A percentile compares a stretch with the other conserved stretches of the same genome.
phyloP scores from a whole-genome alignment of 192 early-diverging fungal species.

The Rhizophagus prolifer region DNA sequence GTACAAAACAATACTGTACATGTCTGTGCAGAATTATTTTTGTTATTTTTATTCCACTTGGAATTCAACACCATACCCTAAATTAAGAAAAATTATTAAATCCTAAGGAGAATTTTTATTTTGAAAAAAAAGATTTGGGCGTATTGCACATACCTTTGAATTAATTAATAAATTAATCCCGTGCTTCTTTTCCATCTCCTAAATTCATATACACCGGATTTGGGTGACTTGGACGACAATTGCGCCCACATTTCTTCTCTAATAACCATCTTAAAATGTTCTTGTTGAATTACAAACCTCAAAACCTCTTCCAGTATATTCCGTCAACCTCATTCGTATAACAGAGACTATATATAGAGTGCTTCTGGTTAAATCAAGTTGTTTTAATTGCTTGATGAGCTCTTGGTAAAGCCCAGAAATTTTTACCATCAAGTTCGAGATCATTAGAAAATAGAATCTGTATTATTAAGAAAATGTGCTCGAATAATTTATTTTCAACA shows the following conservation, averaged over 20 bases:
- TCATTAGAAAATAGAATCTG: too few species aligned
- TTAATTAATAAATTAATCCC: constrained; percentile 5
- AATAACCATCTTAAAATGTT: not conserved
- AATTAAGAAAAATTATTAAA: not conserved
- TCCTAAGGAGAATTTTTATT: not conserved
- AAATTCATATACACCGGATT: not conserved
- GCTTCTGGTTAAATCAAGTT: constrained; percentile 5
- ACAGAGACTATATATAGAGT: too few species aligned
- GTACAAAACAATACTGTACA: constrained; percentile 19
- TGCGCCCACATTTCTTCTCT: too few species aligned
- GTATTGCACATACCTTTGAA: not conserved
- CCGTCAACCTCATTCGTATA: constrained; percentile 4
- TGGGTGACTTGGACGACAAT: not conserved
- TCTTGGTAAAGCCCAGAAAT: constrained; percentile 11
- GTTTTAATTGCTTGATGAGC: constrained; percentile 19
- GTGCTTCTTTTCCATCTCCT: not conserved
- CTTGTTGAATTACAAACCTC: not conserved
- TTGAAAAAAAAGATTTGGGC: not conserved
- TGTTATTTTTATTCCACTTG: not conserved
- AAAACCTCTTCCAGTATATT: constrained; percentile 16
- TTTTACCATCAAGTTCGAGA: not conserved
- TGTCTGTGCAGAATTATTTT: too few species aligned
- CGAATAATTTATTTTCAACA: not conserved
- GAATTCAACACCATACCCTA: constrained; percentile 18
- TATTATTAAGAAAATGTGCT: too few species aligned